Percentiles rank a stretch among this genome's conserved stretches.
phyloP scores from a whole-genome alignment of 2,329 filamentous ascomycete species.

The Fusarium irregulare region DNA sequence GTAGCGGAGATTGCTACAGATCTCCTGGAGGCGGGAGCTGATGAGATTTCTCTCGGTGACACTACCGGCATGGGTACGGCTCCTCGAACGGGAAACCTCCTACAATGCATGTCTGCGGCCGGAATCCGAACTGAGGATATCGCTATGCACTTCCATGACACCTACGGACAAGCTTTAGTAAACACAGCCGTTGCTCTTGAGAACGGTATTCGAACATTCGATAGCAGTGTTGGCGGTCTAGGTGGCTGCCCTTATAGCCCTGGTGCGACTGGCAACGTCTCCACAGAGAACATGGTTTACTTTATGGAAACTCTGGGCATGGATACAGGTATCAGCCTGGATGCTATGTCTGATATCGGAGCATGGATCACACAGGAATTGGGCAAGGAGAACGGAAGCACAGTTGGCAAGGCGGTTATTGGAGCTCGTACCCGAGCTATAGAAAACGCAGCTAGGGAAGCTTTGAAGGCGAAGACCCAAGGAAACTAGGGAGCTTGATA shows the following conservation, averaged over 20 bases:
- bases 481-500: conserved; percentile 6
- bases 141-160: conserved; percentile 90
- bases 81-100: conserved; percentile 72
- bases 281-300: conserved; percentile 86
- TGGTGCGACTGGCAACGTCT: conserved; percentile 87
- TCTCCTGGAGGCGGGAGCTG: conserved; percentile 86
- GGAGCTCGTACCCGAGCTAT: conserved; percentile 57
- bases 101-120: conserved; percentile 72
- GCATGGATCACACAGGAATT: conserved; percentile 76
- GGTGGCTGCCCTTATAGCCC: conserved; percentile 89
- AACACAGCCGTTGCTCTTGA: conserved; percentile 83
- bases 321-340: conserved; percentile 77
- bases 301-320: conserved; percentile 79
- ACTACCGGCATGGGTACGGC: conserved; percentile 91
- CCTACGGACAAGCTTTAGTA: conserved; percentile 85
- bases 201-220: conserved; percentile 81
- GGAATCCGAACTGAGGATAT: conserved; percentile 77
- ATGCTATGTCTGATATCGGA: conserved; percentile 74
- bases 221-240: conserved; percentile 81
- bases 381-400: conserved; percentile 71
- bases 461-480: background rate
- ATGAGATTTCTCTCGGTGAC: conserved; percentile 90
- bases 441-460: conserved; percentile 39
- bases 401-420: conserved; percentile 73
- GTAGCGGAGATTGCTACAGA: conserved; percentile 75